Base-by-base conservation (phyloP, 2,329 filamentous ascomycete genomes). In the Diatrype stigma region DNA sequence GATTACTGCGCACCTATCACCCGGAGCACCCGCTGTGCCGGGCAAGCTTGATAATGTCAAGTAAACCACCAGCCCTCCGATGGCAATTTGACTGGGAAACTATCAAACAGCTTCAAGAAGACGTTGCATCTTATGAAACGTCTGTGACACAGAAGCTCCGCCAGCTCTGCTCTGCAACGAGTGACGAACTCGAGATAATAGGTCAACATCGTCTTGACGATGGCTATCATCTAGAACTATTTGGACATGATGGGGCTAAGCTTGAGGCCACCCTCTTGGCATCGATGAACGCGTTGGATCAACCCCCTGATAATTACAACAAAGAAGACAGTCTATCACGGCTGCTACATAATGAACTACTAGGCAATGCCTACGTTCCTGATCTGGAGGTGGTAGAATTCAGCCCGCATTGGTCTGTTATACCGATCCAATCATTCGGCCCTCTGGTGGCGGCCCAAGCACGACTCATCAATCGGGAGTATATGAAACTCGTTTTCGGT, bases 21-120 rank as follows among this genome's bases (percentile, higher is more conserved):
- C 80, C 88, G 5, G 74, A 84, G 2, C 88, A 95, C 63, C 83
- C 86, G 0, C 71, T 94, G 40, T 79, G 82, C 14, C 75, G 75
- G 40, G 62, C 73, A n/a, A 72, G 74, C 23, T 70, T 78, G 6
- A 65, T 82, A 6, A 58, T 63, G 10, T 65, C 70, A 12, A 72
- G 74, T 11, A 67, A 73, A 6, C 79, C 84, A 12, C 86, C 87
- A 2, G 66, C 68, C 14, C 71, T 89, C 2, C 73, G 80, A 35
- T 92, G 87, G 85, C 78, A 81, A 5, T 90, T 88, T 59, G 81
- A 81, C 30, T 94, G 89, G 89, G 71, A 79, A 45, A 78, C 84
- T 23, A 85, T 93, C 46, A 73, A 84, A 40, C 64, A 72, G 12
- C 73, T 90, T n/a, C 84, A 90, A 58, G 65, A 67, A 2, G 82